Conservation (phyloP, 495 filamentous ascomycete genomes). For the Cetradonia linearis region DNA sequence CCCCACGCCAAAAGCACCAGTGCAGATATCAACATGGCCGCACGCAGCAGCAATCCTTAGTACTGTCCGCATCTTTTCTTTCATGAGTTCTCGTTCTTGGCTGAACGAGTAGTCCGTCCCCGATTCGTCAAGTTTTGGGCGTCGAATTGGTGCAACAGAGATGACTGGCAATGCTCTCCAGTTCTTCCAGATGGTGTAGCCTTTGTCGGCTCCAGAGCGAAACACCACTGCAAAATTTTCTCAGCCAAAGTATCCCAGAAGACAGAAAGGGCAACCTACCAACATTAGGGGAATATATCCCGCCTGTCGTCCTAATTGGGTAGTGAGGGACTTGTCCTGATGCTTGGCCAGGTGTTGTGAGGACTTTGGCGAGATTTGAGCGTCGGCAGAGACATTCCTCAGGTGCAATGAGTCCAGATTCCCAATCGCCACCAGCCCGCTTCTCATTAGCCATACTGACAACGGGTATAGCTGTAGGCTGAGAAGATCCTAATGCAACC, state of each 20-base stretch:
- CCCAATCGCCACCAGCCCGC: slow-evolving; percentile 66
- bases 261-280: slow-evolving; percentile 34
- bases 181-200: slow-evolving; percentile 34
- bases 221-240: slow-evolving; percentile 37
- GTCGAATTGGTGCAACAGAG: slow-evolving; percentile 56
- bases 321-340: slow-evolving; percentile 43
- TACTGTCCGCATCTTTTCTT: slow-evolving; percentile 58
- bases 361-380: slow-evolving; percentile 56
- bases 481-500: not conserved
- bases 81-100: slow-evolving; percentile 57
- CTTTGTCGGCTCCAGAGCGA: slow-evolving; percentile 39
- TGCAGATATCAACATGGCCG: slow-evolving; percentile 47
- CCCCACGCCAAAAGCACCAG: slow-evolving; percentile 63
- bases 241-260: not conserved
- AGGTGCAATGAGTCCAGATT: slow-evolving; percentile 58
- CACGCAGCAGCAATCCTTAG: slow-evolving; percentile 56
- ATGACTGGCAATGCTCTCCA: slow-evolving; percentile 51
- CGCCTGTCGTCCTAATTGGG: slow-evolving; percentile 54
- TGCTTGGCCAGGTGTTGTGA: slow-evolving; percentile 44
- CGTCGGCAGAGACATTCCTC: slow-evolving; percentile 63
- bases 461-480: slow-evolving; percentile 43
- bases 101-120: slow-evolving; percentile 59
- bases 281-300: slow-evolving; percentile 55
- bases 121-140: slow-evolving; percentile 57
- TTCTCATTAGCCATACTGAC: slow-evolving; percentile 69